Base-by-base conservation (phyloP, 2,329 filamentous ascomycete species). In the Phialemonium atrogriseum region DNA sequence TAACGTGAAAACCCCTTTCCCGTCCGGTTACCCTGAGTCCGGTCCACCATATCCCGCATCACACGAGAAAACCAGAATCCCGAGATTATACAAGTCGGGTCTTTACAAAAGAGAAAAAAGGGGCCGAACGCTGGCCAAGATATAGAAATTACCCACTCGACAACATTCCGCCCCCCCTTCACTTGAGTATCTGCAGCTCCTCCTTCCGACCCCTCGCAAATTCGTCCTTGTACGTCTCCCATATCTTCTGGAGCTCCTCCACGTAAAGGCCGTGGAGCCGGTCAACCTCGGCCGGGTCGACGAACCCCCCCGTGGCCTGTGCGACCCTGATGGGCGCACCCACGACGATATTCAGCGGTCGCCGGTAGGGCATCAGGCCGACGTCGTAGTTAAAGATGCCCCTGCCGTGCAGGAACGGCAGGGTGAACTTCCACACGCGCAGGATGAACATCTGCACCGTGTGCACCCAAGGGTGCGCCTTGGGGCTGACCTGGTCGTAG, bases 371-470 rank as follows among this genome's bases (percentile, higher is more conserved):
- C 84, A 96, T 87, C 47, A 96, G 64, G 4, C 91, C 91, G 10
- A 95, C 85, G 54, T 98, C 91, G 52, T 98, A 96, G 57, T 98
- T 98, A 62, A 96, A 94, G 24, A 96, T 80, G 10, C 89, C 89
- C 16, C 88, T 66, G 3, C 88, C 89, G 54, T 94, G 87, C 48
- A 95, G 82, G 17, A 94, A 71, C 1, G 91, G 88, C 9, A 96
- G 70, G 0, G 91, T 96, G 49, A 95, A 98, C 31, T 93, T 93
- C 66, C 93, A 77, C 5, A 82, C 65, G 45, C 81, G 83, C 59
- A 96, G 89, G 35, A 93, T 64, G 17, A 87, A 61, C 62, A 94
- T 77, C 59, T 98, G 91, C 22, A 84, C 59, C 50, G 76, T 78
- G 62, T 89, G 83, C 33, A 96, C 74, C 37, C 75, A 64, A 2